Base-by-base conservation (phyloP, 306 rosid genomes). In the Astragalus membranaceus region DNA sequence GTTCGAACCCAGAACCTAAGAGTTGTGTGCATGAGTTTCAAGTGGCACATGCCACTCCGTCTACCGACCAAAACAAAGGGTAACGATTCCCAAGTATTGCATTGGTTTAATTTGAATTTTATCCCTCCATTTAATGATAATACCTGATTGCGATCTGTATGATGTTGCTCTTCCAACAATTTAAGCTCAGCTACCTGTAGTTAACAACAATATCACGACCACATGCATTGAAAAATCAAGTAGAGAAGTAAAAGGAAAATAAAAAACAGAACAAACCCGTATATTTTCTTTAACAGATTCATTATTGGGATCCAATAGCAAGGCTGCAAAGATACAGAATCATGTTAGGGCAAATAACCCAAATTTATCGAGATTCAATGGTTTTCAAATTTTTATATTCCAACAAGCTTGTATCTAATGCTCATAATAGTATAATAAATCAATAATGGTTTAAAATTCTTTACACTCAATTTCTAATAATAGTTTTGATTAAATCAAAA, bases 241-340 rank as follows among this genome's bases (percentile, higher is more conserved):
- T 46, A 46, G 36, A 58, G 37, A 71, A 48, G 53, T 46, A 16
- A 10, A 74, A 61, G 12, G 52, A 47, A 52, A 77, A 58, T 36
- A 50, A 53, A 67, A 26, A 51, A 26, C 30, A 57, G 83, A 70
- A 85, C 91, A 72, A 70, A 93, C 98, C 89, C 54, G 79, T 41
- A 90, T 81, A 79, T 93, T 93, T 78, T 93, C 98, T 80, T 75
- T 85, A 82, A 87, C 89, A 79, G 88, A 74, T 69, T 88, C 94
- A 35, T 90, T 93, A 78, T 64, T 81, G 41, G 97, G 98, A 82
- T 93, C 96, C 91, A 90, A 80, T 65, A 62, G 87, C 91, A 93
- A 76, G 64, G 97, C 98, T 93, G 89, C 76, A 80, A 16, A 72
- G 42, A 64, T 10, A 78, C 64, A 63, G 46, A 69, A 63, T 67